Evolutionary conservation across 352 stramenopile species (phyloP), one percentile per base, ranked within the genome.

Genomic region (Globisporangium heterothallicum): DNA sequence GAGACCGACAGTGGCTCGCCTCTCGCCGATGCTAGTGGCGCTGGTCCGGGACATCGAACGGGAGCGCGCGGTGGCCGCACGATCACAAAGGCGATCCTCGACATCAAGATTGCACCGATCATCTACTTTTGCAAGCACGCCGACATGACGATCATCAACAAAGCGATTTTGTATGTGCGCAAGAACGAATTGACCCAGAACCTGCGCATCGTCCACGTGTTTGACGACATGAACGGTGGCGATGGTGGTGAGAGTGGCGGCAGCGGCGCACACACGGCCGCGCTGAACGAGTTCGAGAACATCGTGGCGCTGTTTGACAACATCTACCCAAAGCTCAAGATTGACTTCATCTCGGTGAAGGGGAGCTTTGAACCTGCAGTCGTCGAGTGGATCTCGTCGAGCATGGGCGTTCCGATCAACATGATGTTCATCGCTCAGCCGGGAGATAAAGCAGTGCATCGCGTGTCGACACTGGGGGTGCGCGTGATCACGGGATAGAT

Each of bases 391-490:
- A 53, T 94, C 32, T 94, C 42, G 72, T 58, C 2, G 53, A 71
- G 35, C 68, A 76, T 95, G 42, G 65, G 68, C 4, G 73, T 96
- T 9, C 72, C 72, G 1, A 80, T 74, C 53, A 94, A 92, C 59
- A 84, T 89, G 67, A 94, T 96, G 79, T 96, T 96, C 66, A 95
- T 96, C 62, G 77, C 66, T 13, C 86, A 88, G 57, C 82, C 86
- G 2, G 77, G 92, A 56, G 68, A 86, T 43, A 43, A 62, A 5
- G 75, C 53, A n/a, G 63, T 62, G 4, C 81, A 94, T 54, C 82
- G 81, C 18, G 73, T 96, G n/a, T 73, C 74, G 25, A 66, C 73
- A 16, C 69, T 84, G 16, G 84, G 84, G 3, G 75, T 94, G 24
- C 72, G 84, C 7, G 78, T 94, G 45, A 94, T 94, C 61, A 93